Conservation (phyloP, 495 filamentous ascomycete species). For the Letharia lupina region DNA sequence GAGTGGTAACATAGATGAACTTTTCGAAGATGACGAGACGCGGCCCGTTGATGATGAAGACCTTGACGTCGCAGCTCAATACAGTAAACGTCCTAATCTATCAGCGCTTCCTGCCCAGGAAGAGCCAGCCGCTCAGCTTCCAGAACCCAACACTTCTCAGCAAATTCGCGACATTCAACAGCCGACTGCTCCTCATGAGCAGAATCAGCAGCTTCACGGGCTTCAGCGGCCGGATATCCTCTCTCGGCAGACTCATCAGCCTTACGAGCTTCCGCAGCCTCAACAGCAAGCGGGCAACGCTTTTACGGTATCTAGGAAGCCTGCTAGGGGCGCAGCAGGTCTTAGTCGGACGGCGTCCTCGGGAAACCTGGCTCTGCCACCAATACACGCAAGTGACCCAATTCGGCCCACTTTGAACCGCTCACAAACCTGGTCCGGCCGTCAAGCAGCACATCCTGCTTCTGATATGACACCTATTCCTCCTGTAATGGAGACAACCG, state of each 20-base stretch:
- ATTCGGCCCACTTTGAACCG: conserved; percentile 39
- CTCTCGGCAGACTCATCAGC: background rate
- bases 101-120: background rate
- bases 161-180: background rate
- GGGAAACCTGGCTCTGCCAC: conserved; percentile 32
- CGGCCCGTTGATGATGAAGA: conserved; percentile 30
- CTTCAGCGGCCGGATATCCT: background rate
- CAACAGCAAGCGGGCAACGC: conserved; percentile 12
- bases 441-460: conserved; percentile 23
- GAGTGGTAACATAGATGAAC: conserved; percentile 62
- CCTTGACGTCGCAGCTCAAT: conserved; percentile 23
- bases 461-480: conserved; percentile 18
- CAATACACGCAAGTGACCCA: conserved; percentile 52
- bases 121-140: background rate
- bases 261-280: conserved; percentile 3
- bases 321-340: conserved; percentile 8
- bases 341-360: conserved; percentile 28
- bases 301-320: background rate
- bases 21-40: conserved; percentile 41
- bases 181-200: background rate
- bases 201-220: background rate
- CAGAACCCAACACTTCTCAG: background rate
- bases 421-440: conserved; percentile 41
- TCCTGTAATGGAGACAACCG: conserved; percentile 7
- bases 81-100: conserved; percentile 23